phyloP scores from a whole-genome alignment of 768 basidiomycete species.

The Neoboletus brunneissimus region DNA sequence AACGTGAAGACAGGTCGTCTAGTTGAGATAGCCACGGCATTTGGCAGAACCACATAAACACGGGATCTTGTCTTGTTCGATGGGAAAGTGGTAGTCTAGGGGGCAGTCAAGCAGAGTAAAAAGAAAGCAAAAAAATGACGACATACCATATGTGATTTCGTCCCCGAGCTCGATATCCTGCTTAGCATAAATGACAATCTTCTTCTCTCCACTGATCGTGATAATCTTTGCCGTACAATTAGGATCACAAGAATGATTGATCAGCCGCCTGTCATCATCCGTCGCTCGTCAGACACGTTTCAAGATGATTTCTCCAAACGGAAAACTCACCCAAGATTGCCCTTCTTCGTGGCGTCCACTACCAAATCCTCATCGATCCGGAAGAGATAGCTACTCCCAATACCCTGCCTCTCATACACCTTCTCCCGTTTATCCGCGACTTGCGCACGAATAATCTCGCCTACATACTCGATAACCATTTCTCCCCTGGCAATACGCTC shows the following conservation, averaged over 20 bases:
- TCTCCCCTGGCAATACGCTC: constrained; percentile 91
- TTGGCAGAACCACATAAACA: constrained; percentile 87
- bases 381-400: constrained; percentile 97
- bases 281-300: constrained; percentile 12
- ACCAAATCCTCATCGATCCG: constrained; percentile 97
- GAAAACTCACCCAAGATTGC: constrained; percentile 84
- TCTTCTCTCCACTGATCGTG: constrained; percentile 88
- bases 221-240: constrained; percentile 91
- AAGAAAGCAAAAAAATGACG: neutral
- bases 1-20: constrained; percentile 30
- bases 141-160: constrained; percentile 93
- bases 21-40: constrained; percentile 96
- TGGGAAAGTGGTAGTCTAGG: constrained; percentile 97
- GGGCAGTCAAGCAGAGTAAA: neutral
- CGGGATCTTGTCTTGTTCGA: constrained; percentile 96
- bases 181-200: constrained; percentile 99
- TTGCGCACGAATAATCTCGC: constrained; percentile 91
- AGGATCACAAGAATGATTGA: constrained; percentile 98
- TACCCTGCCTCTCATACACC: constrained; percentile 94
- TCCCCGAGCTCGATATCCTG: constrained; percentile 94
- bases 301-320: neutral
- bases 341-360: constrained; percentile 99
- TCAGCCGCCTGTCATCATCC: constrained; percentile 66
- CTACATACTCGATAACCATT: constrained; percentile 99
- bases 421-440: constrained; percentile 98